Conservation (phyloP, 331 rosid genomes). For the Spiraea crenata region DNA sequence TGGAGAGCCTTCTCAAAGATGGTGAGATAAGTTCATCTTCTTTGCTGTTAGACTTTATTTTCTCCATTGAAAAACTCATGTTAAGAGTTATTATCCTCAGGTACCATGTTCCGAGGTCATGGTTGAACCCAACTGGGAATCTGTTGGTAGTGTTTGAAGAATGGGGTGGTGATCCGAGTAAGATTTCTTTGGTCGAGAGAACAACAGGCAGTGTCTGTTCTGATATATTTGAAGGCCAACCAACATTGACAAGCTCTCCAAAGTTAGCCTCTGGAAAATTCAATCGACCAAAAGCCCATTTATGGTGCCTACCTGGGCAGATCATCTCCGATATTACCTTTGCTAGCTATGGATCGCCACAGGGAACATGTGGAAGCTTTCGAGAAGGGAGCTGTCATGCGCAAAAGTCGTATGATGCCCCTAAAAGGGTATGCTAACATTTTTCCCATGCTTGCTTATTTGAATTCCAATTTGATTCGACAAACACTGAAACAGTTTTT, state of each 20-base stretch:
- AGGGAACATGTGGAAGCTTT: conserved; percentile 61
- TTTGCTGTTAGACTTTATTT: background rate
- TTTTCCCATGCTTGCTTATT: conserved; percentile 1
- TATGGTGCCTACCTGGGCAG: conserved; percentile 57
- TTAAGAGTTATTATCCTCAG: conserved; percentile 35
- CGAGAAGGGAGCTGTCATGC: conserved; percentile 64
- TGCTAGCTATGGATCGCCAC: conserved; percentile 66
- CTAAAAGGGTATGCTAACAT: conserved; percentile 41
- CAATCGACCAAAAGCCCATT: conserved; percentile 48
- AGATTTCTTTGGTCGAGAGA: conserved; percentile 69
- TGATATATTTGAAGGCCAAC: conserved; percentile 58
- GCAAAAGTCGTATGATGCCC: conserved; percentile 50
- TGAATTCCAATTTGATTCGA: background rate
- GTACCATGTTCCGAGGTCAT: conserved; percentile 90
- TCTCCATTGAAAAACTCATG: background rate
- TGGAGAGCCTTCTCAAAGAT: conserved; percentile 88
- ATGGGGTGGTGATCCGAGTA: conserved; percentile 81
- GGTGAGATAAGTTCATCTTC: conserved; percentile 46
- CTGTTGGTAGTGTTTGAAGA: conserved; percentile 79
- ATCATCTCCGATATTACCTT: conserved; percentile 53
- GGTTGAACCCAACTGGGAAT: conserved; percentile 70
- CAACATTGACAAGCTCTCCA: conserved; percentile 36
- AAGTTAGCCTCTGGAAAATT: conserved; percentile 37
- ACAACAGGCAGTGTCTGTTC: conserved; percentile 52
- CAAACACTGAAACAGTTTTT: background rate